These are phyloP conservation scores for Flueggea neowawraea DNA, from an alignment of 441 rosid genomes.

Conservation along the genomic window DNA sequence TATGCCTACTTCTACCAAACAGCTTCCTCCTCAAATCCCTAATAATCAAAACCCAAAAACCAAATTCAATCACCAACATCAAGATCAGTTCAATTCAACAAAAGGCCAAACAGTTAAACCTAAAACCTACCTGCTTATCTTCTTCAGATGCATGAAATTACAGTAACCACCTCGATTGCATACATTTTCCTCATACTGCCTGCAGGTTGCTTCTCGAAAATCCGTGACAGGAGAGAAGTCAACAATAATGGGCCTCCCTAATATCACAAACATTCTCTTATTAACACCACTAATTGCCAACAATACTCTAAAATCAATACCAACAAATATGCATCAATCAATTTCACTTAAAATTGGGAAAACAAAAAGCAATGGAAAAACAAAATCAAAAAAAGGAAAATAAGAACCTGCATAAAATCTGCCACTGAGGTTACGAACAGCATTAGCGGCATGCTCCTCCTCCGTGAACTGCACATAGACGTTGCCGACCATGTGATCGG, in stretches of 20 bases:
- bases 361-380: no score
- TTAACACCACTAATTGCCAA: not conserved
- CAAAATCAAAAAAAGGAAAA: not conserved
- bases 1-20: constrained; percentile 45
- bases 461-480: constrained; percentile 87
- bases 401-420: constrained; percentile 58
- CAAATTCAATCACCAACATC: not conserved
- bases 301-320: no score
- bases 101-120: not conserved
- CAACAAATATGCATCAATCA: no score
- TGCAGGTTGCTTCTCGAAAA: constrained; percentile 84
- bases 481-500: constrained; percentile 85
- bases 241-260: constrained; percentile 76
- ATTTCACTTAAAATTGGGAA: not conserved
- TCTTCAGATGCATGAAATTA: constrained; percentile 68
- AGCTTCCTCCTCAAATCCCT: constrained; percentile 56
- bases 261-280: not conserved
- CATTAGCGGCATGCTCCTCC: constrained; percentile 81
- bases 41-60: not conserved
- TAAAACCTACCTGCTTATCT: constrained; percentile 41
- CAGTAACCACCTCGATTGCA: constrained; percentile 76
- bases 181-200: constrained; percentile 78
- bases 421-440: constrained; percentile 56
- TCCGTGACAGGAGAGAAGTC: constrained; percentile 85
- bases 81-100: not conserved